phyloP scores from a whole-genome alignment of 2,329 filamentous ascomycete genomes.

The Epichloe typhina region DNA sequence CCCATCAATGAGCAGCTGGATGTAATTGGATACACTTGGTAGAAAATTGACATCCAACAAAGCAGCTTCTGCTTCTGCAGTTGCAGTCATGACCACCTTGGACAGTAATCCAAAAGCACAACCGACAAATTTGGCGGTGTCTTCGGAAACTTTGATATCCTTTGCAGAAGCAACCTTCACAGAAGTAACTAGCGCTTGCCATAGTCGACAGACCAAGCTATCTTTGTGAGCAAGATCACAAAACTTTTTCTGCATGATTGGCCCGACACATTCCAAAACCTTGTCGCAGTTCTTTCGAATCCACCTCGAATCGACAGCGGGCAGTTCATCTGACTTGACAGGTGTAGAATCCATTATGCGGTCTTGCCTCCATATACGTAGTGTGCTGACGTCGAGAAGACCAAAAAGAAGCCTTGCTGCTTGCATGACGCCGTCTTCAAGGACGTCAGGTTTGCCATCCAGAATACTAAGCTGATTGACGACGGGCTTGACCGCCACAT shows the following conservation, averaged over 20 bases:
- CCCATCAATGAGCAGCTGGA: slow-evolving; percentile 34
- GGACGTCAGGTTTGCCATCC: slow-evolving; percentile 22
- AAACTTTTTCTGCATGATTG: slow-evolving; percentile 49
- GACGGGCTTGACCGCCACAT: slow-evolving; percentile 54
- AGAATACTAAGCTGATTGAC: slow-evolving; percentile 40
- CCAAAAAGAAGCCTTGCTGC: slow-evolving; percentile 58
- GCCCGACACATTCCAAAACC: slow-evolving; percentile 49
- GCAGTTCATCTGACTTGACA: slow-evolving; percentile 60
- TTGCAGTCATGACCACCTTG: slow-evolving; percentile 27
- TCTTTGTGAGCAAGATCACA: slow-evolving; percentile 47
- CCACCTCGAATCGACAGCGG: slow-evolving; percentile 76
- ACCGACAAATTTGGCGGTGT: slow-evolving; percentile 69
- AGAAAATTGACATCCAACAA: slow-evolving; percentile 36
- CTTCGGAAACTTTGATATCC: slow-evolving; percentile 78
- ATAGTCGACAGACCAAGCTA: slow-evolving; percentile 40
- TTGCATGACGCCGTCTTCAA: slow-evolving; percentile 40
- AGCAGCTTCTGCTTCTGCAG: neutral
- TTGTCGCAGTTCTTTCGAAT: slow-evolving; percentile 55
- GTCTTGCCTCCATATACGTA: slow-evolving; percentile 60
- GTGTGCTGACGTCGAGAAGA: slow-evolving; percentile 48
- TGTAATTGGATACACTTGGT: slow-evolving; percentile 36
- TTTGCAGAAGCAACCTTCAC: slow-evolving; percentile 60
- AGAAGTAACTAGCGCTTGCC: slow-evolving; percentile 47
- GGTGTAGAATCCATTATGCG: slow-evolving; percentile 49
- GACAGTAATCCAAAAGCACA: slow-evolving; percentile 56